phyloP scores from a whole-genome alignment of 2,329 filamentous ascomycete species.

The Aspergillus sp. region DNA sequence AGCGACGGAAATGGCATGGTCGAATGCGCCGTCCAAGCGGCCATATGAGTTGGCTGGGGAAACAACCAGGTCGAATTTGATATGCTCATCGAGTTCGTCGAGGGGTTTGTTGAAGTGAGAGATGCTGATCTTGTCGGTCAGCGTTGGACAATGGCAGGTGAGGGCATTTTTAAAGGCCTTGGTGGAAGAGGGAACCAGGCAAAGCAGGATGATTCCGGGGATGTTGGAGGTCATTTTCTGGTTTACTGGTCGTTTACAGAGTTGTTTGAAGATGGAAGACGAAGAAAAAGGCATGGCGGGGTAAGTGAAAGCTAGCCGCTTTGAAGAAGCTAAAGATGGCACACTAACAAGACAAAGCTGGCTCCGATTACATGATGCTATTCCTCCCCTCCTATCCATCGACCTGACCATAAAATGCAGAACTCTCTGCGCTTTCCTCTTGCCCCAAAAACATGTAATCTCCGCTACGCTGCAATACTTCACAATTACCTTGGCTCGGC shows the following conservation, averaged over 20 bases:
- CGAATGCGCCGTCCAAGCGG: slow-evolving; percentile 51
- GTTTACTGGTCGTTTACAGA: not conserved
- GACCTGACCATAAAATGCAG: too few relatives aligned
- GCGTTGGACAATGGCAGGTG: slow-evolving; percentile 8
- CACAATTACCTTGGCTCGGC: too few relatives aligned
- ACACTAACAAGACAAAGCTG: too few relatives aligned
- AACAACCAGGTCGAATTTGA: slow-evolving; percentile 46
- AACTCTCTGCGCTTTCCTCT: too few relatives aligned
- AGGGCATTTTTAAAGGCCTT: slow-evolving; percentile 38
- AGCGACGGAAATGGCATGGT: slow-evolving; percentile 49
- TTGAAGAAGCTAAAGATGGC: too few relatives aligned
- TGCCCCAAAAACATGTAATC: too few relatives aligned
- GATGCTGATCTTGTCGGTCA: slow-evolving; percentile 33
- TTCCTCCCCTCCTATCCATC: too few relatives aligned
- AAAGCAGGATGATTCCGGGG: slow-evolving; percentile 41
- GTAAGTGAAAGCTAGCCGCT: too few relatives aligned
- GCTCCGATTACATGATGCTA: too few relatives aligned
- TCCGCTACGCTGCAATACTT: too few relatives aligned
- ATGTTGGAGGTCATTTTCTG: slow-evolving; percentile 24
- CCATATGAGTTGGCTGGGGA: slow-evolving; percentile 54
- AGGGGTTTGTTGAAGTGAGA: slow-evolving; percentile 34
- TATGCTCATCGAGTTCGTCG: slow-evolving; percentile 26
- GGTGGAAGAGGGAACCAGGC: slow-evolving; percentile 34
- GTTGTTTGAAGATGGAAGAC: not conserved
- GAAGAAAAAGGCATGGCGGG: too few relatives aligned